Evolutionary conservation across 108 stramenopile species (phyloP).

Genomic region (Pseudonitzschia pungens): DNA sequence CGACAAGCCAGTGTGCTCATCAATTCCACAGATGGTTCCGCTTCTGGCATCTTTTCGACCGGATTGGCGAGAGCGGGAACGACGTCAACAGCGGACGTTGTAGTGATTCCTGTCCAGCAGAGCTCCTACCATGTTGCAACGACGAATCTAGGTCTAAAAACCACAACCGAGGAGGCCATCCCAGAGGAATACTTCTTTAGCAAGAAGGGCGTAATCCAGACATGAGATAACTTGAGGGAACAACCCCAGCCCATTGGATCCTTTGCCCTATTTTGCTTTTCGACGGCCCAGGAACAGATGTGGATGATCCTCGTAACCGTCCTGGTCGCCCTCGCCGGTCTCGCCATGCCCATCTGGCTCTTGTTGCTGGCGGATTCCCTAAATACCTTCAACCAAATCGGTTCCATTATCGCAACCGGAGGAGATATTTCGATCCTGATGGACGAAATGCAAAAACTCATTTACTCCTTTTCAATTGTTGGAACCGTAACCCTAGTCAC

Average conservation of each 20-base stretch:
- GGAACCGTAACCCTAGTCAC: constrained; percentile 40
- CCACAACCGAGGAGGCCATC: not conserved
- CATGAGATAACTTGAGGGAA: not conserved
- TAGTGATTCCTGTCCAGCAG: not conserved
- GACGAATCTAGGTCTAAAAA: not conserved
- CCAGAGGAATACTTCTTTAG: not conserved
- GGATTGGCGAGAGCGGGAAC: constrained; percentile 8
- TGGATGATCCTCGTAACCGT: constrained; percentile 13
- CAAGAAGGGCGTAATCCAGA: not conserved
- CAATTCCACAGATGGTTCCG: not conserved
- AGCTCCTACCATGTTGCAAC: not conserved
- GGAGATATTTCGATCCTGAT: not conserved
- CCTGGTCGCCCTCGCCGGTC: constrained; percentile 35
- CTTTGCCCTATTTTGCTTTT: not conserved
- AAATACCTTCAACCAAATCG: constrained; percentile 40
- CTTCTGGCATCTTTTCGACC: not conserved
- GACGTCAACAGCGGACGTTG: not conserved
- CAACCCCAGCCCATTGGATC: not conserved
- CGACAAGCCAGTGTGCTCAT: not conserved
- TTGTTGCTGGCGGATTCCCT: constrained; percentile 36
- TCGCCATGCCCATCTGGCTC: constrained; percentile 46
- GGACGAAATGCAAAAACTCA: constrained; percentile 1
- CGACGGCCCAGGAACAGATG: not conserved
- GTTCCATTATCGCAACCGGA: constrained; percentile 6
- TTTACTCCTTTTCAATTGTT: constrained; percentile 42